Evolutionary conservation across 768 basidiomycete genomes (phyloP), one percentile per base, ranked within the genome.

Genomic region (Tricholoma terreum): DNA sequence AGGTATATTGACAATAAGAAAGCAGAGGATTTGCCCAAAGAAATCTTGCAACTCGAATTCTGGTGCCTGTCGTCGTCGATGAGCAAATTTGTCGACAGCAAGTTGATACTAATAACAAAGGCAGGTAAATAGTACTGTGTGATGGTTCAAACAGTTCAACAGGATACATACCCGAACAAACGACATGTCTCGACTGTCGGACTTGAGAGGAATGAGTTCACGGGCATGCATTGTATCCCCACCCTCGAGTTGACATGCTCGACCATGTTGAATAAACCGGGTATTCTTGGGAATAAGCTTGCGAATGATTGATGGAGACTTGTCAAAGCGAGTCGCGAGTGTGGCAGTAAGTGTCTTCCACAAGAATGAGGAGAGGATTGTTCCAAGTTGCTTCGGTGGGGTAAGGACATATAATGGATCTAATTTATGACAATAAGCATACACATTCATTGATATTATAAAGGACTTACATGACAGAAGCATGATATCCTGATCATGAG

Each of bases 381-480:
- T 45, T 2, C 2, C 34, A 35, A 14, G 12, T 35, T 14, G 10
- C 12, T 14, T 35, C 2, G 34, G 34, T 35, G 34, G 34, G 34
- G 24, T 27, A 27, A 27, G 24, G 24, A 27, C 24, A 27, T 27
- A 27, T 27, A 27, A 27, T 27, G 24, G 46, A 21, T 46, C 10
- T 19, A 50, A 21, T 35, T 52, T 17, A 45, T 46, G 3, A 31
- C 15, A 15, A 49, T 27, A 19, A 40, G 46, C 14, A 36, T 10
- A 35, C 8, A 7, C 10, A 35, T 35, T 35, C 34, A 35, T 9
- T 9, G 34, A 51, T 33, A 14, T 19, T 34, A 38, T 42, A n/a
- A 2, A 42, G 7, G 45, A 58, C 58, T 15, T 42, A 65, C 64
- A 65, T 24, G 54, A 31, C 3, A 56, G 50, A 31, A 61, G 50